Percentiles rank a stretch among this genome's conserved stretches.
These are phyloP conservation scores for Apiospora kogelbergensis DNA, from an alignment of 2,329 filamentous ascomycete species.

Conservation along the genomic window DNA sequence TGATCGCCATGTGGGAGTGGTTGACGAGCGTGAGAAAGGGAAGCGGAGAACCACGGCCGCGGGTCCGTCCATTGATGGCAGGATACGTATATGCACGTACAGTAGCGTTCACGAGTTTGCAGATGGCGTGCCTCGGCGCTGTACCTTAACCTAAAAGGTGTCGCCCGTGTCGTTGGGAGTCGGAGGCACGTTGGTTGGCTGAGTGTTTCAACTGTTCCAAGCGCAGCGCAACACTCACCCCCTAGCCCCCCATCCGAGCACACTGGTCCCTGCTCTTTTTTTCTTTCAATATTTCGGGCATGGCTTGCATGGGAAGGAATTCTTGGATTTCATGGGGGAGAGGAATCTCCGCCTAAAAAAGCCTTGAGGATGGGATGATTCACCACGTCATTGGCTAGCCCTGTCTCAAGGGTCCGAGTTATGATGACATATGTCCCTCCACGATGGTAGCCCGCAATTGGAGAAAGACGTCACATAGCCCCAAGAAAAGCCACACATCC, in stretches of 20 bases:
- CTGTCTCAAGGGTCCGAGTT: conserved; percentile 1
- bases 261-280: neutral
- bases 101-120: neutral
- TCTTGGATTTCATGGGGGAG: conserved; percentile 1
- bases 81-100: neutral
- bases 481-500: neutral
- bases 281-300: neutral
- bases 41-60: neutral
- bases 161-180: neutral
- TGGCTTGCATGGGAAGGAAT: too few relatives aligned
- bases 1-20: neutral
- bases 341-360: neutral
- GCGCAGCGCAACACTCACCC: neutral
- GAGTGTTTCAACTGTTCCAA: conserved; percentile 1
- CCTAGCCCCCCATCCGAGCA: neutral
- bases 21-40: neutral
- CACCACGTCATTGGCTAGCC: conserved; percentile 1
- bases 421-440: conserved; percentile 3
- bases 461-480: neutral
- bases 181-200: neutral
- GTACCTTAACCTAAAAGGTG: conserved; percentile 6
- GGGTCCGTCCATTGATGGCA: neutral
- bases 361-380: conserved; percentile 1
- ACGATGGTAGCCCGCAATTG: neutral
- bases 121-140: conserved; percentile 2